A percentile compares a stretch with the other conserved stretches of the same genome.
Conservation (phyloP, 2,329 filamentous ascomycete genomes). For the Coleophoma crateriformis region DNA sequence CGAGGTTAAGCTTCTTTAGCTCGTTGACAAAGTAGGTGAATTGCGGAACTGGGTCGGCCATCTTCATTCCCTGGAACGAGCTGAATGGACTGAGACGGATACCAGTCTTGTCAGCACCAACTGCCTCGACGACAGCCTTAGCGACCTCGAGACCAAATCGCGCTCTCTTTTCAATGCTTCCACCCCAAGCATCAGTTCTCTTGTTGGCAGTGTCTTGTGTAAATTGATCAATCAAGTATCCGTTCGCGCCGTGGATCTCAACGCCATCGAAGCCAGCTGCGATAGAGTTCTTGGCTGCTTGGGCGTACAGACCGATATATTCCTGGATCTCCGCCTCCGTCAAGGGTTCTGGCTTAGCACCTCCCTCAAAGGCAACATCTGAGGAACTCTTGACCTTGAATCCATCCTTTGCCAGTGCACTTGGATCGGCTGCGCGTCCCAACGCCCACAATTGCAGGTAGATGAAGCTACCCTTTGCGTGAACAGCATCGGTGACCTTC, state of each 20-base stretch:
- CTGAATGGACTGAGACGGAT: slow-evolving; percentile 58
- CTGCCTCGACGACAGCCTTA: slow-evolving; percentile 40
- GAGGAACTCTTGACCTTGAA: slow-evolving; percentile 12
- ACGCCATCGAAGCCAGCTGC: slow-evolving; percentile 50
- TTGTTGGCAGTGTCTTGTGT: slow-evolving; percentile 39
- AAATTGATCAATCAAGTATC: slow-evolving; percentile 19
- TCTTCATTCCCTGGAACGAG: slow-evolving; percentile 57
- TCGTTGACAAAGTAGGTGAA: slow-evolving; percentile 51
- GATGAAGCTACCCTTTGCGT: slow-evolving; percentile 51
- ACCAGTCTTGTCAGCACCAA: slow-evolving; percentile 46
- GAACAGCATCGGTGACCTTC: slow-evolving; percentile 50
- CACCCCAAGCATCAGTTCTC: slow-evolving; percentile 47
- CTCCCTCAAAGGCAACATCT: slow-evolving; percentile 17
- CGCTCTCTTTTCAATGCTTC: slow-evolving; percentile 43
- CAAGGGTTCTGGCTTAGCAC: slow-evolving; percentile 24
- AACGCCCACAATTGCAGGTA: slow-evolving; percentile 57
- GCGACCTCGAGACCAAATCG: slow-evolving; percentile 48
- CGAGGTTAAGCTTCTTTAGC: slow-evolving; percentile 45
- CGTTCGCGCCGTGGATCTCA: slow-evolving; percentile 25
- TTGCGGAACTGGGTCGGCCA: slow-evolving; percentile 57
- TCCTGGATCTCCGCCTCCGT: slow-evolving; percentile 30
- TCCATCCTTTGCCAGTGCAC: slow-evolving; percentile 15
- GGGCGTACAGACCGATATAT: slow-evolving; percentile 28
- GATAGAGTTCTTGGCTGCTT: slow-evolving; percentile 38
- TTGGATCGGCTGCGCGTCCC: slow-evolving; percentile 35